Base-by-base conservation (phyloP, 208 protist genomes). In the Spongospora subterranea region DNA sequence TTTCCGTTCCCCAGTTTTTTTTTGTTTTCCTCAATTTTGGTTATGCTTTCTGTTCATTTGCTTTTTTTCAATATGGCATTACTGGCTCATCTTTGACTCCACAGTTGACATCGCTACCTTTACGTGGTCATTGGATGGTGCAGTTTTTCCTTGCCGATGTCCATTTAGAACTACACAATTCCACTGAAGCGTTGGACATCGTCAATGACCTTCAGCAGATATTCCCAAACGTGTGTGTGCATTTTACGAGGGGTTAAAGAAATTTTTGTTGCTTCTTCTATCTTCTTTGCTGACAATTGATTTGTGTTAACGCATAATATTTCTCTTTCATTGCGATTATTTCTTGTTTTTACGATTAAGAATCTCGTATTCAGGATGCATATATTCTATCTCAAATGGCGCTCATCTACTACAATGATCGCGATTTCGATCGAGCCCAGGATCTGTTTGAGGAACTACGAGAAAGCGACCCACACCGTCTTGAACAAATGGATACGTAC, bases 401-500 rank as follows among this genome's bases (percentile, higher is more conserved):
- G 0, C 93, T 96, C 76, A 96, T 94, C 88, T 96, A 97, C 91
- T 97, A 98, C 93, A 95, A 97, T 46, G 92, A 95, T 91, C 95
- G 96, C 77, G 89, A 91, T 20, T 91, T 89, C 66, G 89, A 91
- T 50, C 50, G 24, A 38, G 89, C 89, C 24, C 89, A 97, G 91
- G 93, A 92, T 40, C 91, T 97, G 40, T 98, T 98, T 92, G 95
- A 97, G 93, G 88, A 92, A n/a, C 89, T 98, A 0, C 94, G 95
- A 46, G 89, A 92, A 60, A 39, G 60, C 6, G 96, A 98, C 91
- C 97, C 97, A 45, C 95, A 97, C 92, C 94, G 96, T 35, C 94
- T 98, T 1, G 97, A 98, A 40, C 92, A 94, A 89, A 94, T 98
- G 65, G 97, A 98, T 90, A 95, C 96, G 66, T 99, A 98, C 93